A percentile compares a stretch with the other conserved stretches of the same genome.
These are phyloP conservation scores for Macadamia tetraphylla DNA, from an alignment of 164 flowering plant genomes.

Conservation along the genomic window DNA sequence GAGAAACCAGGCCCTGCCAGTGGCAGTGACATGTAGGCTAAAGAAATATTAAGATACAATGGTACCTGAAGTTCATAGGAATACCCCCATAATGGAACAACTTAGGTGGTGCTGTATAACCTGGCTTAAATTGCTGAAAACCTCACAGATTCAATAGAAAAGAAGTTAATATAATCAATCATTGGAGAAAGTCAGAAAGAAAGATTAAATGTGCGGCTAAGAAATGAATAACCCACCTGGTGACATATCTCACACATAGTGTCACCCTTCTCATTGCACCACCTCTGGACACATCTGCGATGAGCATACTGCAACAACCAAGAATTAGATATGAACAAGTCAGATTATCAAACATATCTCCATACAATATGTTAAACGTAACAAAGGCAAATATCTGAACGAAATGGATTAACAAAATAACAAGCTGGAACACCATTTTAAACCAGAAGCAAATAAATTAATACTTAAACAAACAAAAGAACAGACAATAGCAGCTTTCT, in stretches of 20 bases:
- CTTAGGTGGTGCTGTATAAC: conserved; percentile 65
- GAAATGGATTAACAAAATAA: no score
- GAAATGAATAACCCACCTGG: conserved; percentile 5
- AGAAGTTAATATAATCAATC: neutral
- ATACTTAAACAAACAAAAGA: no score
- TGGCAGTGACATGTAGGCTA: neutral
- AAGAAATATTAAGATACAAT: neutral
- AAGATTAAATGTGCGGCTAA: neutral
- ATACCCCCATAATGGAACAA: conserved; percentile 46
- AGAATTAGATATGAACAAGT: neutral
- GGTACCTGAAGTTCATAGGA: conserved; percentile 73
- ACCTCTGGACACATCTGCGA: conserved; percentile 16
- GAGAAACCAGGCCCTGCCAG: neutral
- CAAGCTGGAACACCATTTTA: no score
- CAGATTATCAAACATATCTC: no score
- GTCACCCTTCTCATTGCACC: conserved; percentile 21
- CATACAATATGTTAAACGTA: no score
- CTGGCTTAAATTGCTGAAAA: conserved; percentile 57
- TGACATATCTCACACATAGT: conserved; percentile 17
- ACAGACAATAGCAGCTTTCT: no score
- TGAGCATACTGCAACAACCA: conserved; percentile 24
- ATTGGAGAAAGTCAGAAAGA: neutral
- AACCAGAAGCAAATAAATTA: no score
- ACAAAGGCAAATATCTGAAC: no score
- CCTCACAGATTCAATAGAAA: conserved; percentile 7